Base-by-base conservation (phyloP, 148 eudicot genomes). In the Rhododendron henanense region DNA sequence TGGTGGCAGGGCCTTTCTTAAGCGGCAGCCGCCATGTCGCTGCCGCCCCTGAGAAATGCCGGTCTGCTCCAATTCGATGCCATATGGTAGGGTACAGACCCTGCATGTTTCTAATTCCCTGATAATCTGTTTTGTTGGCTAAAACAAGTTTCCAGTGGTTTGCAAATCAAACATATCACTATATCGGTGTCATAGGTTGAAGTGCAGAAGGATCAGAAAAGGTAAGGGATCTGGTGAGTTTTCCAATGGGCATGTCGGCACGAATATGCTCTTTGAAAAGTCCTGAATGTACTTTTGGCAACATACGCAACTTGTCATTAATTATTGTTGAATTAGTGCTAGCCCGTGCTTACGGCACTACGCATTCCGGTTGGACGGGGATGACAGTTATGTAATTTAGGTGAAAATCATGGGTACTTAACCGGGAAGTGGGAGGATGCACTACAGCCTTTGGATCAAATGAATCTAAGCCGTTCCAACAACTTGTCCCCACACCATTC, bases 1-100 rank as follows among this genome's bases (percentile, higher is more conserved):
- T 31, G 19, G 76, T 78, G 19, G 63, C 63, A 75, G 79, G 76
- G 9, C 48, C 71, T 81, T 83, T 87, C 78, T 87, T 83, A 10
- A 78, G 51, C 45, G 45, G 84, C 21, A 57, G 69, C 78, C 47
- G 19, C 88, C 85, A 63, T 77, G 16, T 44, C 4, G 50, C 33
- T 5, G 5, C 9, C 10, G 10, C 9, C 16, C 77, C 16, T 23
- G 10, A 41, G 1, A 33, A 11, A 2, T 45, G 45, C 59, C 78
- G 67, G 51, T 39, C 37, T 14, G 45, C 41, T 18, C 76, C 82
- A 44, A 51, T 44, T 78, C 31, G 45, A 47, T n/a, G 39, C 84
- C 73, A 74, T 39, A 73, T 14, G 10, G 25, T 39, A 19, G 39
- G 28, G 41, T 69, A 73, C 31, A 55, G 81, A 39, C 53, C 14